A percentile compares a stretch with the other conserved stretches of the same genome.
Conservation (phyloP, 2,329 filamentous ascomycete genomes). For the Aaosphaeria arxii region DNA sequence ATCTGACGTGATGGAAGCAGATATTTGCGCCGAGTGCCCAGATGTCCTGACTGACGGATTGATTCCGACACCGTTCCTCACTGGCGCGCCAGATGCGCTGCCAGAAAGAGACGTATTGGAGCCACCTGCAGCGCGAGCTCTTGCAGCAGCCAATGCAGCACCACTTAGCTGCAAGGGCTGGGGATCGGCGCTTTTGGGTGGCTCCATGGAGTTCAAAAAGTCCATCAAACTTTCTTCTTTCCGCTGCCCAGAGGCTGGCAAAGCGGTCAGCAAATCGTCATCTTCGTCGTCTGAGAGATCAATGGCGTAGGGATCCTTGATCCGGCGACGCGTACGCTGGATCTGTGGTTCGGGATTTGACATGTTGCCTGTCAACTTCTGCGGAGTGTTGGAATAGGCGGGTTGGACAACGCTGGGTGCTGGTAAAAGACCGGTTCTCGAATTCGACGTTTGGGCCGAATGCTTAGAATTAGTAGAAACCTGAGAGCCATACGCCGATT, state of each 20-base stretch:
- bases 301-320: slow-evolving; percentile 91
- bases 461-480: slow-evolving; percentile 37
- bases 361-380: slow-evolving; percentile 33
- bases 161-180: slow-evolving; percentile 32
- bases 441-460: slow-evolving; percentile 65
- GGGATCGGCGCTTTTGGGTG: slow-evolving; percentile 46
- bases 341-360: slow-evolving; percentile 52
- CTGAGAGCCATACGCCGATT: slow-evolving; percentile 33
- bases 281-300: slow-evolving; percentile 53
- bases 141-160: slow-evolving; percentile 31
- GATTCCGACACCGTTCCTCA: slow-evolving; percentile 10
- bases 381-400: slow-evolving; percentile 34
- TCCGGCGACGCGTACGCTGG: slow-evolving; percentile 70
- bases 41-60: slow-evolving; percentile 2
- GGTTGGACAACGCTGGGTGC: slow-evolving; percentile 30
- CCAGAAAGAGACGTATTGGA: not conserved
- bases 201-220: slow-evolving; percentile 68
- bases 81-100: slow-evolving; percentile 12
- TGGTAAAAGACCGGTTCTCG: slow-evolving; percentile 65
- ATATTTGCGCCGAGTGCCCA: slow-evolving; percentile 5
- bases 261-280: slow-evolving; percentile 52
- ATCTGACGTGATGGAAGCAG: slow-evolving; percentile 15
- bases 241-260: slow-evolving; percentile 37
- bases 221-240: slow-evolving; percentile 64
- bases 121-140: slow-evolving; percentile 18